Evolutionary conservation across 2,329 filamentous ascomycete genomes (phyloP), one percentile per base, ranked within the genome.

Genomic region (Fusarium cicatricum): DNA sequence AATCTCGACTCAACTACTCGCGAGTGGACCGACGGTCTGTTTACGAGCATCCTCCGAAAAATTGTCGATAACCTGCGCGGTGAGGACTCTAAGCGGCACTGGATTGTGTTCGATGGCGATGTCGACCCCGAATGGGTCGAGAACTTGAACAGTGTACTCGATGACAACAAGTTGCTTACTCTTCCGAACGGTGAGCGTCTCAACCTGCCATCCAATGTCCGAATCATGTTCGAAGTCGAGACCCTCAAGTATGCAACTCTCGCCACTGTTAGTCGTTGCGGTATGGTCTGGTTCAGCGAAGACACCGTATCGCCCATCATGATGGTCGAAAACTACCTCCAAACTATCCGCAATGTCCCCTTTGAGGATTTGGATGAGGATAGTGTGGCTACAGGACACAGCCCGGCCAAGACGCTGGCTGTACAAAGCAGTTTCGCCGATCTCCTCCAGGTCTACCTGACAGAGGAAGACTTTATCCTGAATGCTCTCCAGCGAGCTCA

Each of bases 221-320:
- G 96, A 65, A 96, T 99, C 77, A 97, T 99, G 93, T 99, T 99
- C 70, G 95, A 99, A 79, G 95, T 99, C 31, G 96, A 99, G 78
- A 98, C 89, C 3, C 82, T 99, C 56, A 97, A 96, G 72, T 99
- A 99, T 72, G 95, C 95, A 32, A 99, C 95, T 0, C 85, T 99
- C 38, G 95, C 95, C 51, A 99, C 95, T n/a, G 95, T 99, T 71
- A 96, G 91, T 87, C 92, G 95, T 78, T 99, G 95, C 74, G 95
- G 95, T 83, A 99, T 99, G 95, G 96, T 99, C 12, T 99, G 95
- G 95, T 99, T 98, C 78, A 99, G 92, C 72, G 94, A 97, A 69
- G 96, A 99, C 71, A 98, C 93, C 23, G 94, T 99, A 34, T 94
- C 92, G 28, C 86, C 94, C 1, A 85, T 85, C 64, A 97, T 99